phyloP scores from a whole-genome alignment of 306 rosid genomes.

The Malus asiatica region DNA sequence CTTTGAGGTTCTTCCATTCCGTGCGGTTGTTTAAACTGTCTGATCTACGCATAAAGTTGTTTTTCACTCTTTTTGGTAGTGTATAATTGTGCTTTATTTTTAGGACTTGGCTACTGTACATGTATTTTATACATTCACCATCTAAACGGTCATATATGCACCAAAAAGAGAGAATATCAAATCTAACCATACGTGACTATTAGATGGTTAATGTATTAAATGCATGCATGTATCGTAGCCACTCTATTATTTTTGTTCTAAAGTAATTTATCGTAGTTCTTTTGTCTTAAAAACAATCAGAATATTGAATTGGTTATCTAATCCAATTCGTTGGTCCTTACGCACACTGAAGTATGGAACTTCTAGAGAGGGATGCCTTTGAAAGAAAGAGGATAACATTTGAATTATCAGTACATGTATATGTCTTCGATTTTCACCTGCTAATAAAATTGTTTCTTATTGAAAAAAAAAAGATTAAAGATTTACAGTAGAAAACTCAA shows the following conservation, averaged over 20 bases:
- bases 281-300: neutral
- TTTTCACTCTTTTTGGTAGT: neutral
- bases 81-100: too few species aligned
- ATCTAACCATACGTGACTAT: too few species aligned
- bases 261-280: neutral
- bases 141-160: too few species aligned
- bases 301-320: neutral
- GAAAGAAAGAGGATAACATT: neutral
- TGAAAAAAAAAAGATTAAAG: neutral
- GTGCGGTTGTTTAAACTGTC: neutral
- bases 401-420: neutral
- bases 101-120: too few species aligned
- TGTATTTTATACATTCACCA: too few species aligned
- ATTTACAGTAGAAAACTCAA: neutral
- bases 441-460: neutral
- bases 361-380: neutral
- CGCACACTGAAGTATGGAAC: neutral
- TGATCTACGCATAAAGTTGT: neutral
- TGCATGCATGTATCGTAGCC: too few species aligned
- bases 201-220: too few species aligned
- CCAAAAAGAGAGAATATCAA: too few species aligned
- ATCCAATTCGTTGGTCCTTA: neutral
- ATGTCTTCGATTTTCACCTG: neutral
- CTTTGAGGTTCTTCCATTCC: neutral
- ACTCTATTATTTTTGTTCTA: neutral